Evolutionary conservation across 139 green algal genomes (phyloP), one percentile per base, ranked within the genome.

Genomic region (Gonium pectorale): DNA sequence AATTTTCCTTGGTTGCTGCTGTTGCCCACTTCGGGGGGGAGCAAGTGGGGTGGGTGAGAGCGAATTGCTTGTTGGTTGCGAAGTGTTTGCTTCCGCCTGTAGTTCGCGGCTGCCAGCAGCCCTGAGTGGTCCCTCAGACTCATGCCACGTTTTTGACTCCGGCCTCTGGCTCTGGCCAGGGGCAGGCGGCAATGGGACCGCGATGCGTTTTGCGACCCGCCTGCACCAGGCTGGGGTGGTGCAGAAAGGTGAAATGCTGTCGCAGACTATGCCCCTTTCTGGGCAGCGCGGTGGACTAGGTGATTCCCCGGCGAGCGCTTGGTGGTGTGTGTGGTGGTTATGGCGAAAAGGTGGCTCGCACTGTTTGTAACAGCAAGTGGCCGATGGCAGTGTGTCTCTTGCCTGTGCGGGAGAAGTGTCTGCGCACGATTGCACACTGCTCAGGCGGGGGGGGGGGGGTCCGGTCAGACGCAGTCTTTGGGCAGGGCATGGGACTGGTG

Each of bases 1-100:
- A 79, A 49, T 79, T 79, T 79, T 79, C 46, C 46, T 44, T 49
- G 46, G 46, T 79, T 79, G 70, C 15, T 17, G 46, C 70, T 79
- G 70, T 8, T 22, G 15, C 31, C 70, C 64, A 4, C n/a, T n/a
- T n/a, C n/a, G 1, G 44, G 70, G 52, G 5, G 46, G 37, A 64
- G 27, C 8, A 38, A 4, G 27, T 41, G 68, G 60, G 5, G 27
- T 35, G 38, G 67, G 35, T 33, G 67, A 62, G 33, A 9, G n/a
- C n/a, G n/a, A n/a, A n/a, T n/a, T 40, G n/a, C 6, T 9, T 41
- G 62, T 24, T 29, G 62, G 5, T 68, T n/a, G 62, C 62, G 19
- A 68, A 68, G 62, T 68, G 62, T 68, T 68, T 68, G 46, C 69
- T 64, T 62, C 33, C 49, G 29, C 31, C 64, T 31, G 62, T n/a